phyloP scores from a whole-genome alignment of 352 stramenopile species.

The Globisporangium carolinianum region DNA sequence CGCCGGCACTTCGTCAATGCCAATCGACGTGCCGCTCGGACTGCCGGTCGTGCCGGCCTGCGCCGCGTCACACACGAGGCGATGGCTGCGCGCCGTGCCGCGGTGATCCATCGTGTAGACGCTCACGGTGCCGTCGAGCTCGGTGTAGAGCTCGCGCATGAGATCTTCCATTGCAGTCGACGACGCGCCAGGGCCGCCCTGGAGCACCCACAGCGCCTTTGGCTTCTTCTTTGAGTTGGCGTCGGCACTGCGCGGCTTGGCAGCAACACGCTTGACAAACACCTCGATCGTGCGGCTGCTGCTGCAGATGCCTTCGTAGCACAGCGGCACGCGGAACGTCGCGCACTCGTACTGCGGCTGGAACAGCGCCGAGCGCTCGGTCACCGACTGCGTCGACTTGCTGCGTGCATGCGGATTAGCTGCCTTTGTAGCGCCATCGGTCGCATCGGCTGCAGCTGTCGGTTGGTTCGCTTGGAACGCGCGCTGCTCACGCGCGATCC shows the following conservation, averaged over 20 bases:
- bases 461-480: not conserved
- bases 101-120: conserved; percentile 70
- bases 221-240: conserved; percentile 10
- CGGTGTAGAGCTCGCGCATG: conserved; percentile 47
- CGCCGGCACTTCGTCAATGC: conserved; percentile 44
- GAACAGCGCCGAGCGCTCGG: not conserved
- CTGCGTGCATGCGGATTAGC: not conserved
- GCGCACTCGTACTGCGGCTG: conserved; percentile 20
- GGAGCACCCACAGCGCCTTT: conserved; percentile 64
- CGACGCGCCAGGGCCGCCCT: conserved; percentile 60
- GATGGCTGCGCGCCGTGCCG: conserved; percentile 50
- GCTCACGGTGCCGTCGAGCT: conserved; percentile 42
- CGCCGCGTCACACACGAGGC: conserved; percentile 45
- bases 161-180: conserved; percentile 63
- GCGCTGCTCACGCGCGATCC: conserved; percentile 5
- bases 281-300: conserved; percentile 20
- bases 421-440: too few relatives aligned
- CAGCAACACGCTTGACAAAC: conserved; percentile 52
- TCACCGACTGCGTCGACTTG: not conserved
- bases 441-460: too few relatives aligned
- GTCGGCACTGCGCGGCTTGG: conserved; percentile 4
- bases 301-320: conserved; percentile 23
- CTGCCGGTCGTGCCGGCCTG: conserved; percentile 43
- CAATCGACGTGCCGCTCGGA: conserved; percentile 38
- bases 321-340: conserved; percentile 24